Evolutionary conservation across 768 basidiomycete genomes (phyloP), one percentile per base, ranked within the genome.

Genomic region (Boletus bicolor): DNA sequence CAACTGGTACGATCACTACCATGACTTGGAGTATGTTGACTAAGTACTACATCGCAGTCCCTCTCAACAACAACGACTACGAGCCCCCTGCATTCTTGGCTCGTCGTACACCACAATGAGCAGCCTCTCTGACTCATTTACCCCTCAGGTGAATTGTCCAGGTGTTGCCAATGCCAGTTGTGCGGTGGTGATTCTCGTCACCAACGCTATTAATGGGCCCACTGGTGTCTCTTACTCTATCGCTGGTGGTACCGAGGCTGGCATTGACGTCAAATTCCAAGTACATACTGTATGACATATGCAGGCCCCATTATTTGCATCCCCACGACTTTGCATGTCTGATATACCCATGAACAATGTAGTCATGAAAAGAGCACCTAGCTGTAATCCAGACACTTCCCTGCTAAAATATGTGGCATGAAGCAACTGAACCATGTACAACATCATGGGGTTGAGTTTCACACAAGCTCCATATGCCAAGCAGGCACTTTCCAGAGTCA

Each of bases 401-500:
- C 19, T 5, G 15, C 45, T 24, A 49, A n/a, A 21, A 21, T 9
- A 14, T 44, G 3, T 5, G 45, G 47, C 32, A 39, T 26, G 51
- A n/a, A 54, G 38, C 37, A 10, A 34, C 41, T 26, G 32, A n/a
- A 26, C 38, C 7, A 7, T 17, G 12, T 55, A 32, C 26, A 44
- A 39, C 14, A 3, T n/a, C 42, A 17, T 10, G 12, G 47, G 14
- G 15, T 11, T 21, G 10, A 19, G 10, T n/a, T 24, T 51, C 47
- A 6, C 38, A 26, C 56, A 28, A 32, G 19, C 11, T 19, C 17
- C 21, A 24, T 24, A 28, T 5, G 14, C 19, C 28, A 51, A 38
- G 35, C 15, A 68, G 38, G 49, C 58, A 41, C 57, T 59, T 49
- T 58, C 56, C 35, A 68, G 39, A 17, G 36, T 28, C 26, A 48